Conservation (phyloP, 345 rosid species). For the Dipteronia sinensis region DNA sequence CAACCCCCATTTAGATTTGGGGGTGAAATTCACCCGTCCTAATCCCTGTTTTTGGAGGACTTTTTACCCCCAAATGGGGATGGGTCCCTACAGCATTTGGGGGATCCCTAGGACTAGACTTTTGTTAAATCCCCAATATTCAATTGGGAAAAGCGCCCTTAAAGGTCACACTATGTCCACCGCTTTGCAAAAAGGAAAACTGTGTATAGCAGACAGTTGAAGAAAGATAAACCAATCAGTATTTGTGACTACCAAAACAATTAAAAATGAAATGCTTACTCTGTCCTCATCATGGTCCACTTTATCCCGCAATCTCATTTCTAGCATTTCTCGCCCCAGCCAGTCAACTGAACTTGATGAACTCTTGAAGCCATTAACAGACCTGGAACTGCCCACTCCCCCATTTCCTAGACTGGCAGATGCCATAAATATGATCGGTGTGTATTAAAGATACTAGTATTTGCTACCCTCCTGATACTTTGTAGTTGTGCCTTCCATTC, state of each 20-base stretch:
- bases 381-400: constrained; percentile 94
- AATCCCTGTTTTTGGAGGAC: too few relatives aligned
- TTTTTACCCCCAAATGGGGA: too few relatives aligned
- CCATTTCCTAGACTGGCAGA: constrained; percentile 89
- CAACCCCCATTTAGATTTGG: too few relatives aligned
- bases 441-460: constrained; percentile 39
- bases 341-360: constrained; percentile 97
- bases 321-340: constrained; percentile 94
- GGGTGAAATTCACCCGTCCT: too few relatives aligned
- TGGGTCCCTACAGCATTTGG: too few relatives aligned
- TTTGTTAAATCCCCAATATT: not conserved
- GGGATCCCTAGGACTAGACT: too few relatives aligned
- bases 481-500: constrained; percentile 42
- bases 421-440: constrained; percentile 52
- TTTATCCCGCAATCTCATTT: constrained; percentile 87
- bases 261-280: constrained; percentile 46
- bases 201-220: not conserved
- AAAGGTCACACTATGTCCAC: constrained; percentile 1
- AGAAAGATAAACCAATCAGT: constrained; percentile 5
- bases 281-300: constrained; percentile 80
- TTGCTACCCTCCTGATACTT: constrained; percentile 36
- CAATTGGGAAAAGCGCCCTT: constrained; percentile 15
- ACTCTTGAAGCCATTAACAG: constrained; percentile 75
- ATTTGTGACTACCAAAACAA: not conserved
- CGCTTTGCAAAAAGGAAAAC: not conserved